Evolutionary conservation across 2,329 filamentous ascomycete species (phyloP).

Genomic region (Paracoccidioides brasiliensis): DNA sequence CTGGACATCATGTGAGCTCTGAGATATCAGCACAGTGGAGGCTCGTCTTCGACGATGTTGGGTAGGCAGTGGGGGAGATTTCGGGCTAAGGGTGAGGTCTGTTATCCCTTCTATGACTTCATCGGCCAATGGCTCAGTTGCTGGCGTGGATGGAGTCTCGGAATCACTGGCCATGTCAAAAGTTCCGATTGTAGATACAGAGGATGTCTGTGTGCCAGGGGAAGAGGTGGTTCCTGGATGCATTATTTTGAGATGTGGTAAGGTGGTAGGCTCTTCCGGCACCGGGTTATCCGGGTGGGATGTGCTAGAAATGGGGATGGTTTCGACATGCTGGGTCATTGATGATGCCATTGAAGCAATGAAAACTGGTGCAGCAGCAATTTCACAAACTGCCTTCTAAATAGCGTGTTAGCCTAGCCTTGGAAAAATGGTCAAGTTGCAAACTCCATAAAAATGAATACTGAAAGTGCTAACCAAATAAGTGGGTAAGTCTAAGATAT

Average conservation of each 20-base stretch:
- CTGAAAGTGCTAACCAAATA: not conserved
- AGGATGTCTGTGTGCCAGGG: conserved; percentile 18
- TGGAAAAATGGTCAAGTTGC: not conserved
- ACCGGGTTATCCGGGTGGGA: conserved; percentile 37
- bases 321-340: conserved; percentile 13
- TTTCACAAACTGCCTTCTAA: not conserved
- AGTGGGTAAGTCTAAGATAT: not conserved
- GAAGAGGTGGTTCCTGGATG: conserved; percentile 20
- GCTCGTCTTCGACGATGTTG: conserved; percentile 26
- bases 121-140: conserved; percentile 27
- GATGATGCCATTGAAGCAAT: conserved; percentile 15
- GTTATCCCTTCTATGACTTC: conserved; percentile 16
- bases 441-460: not conserved
- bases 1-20: conserved; percentile 46
- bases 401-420: not conserved
- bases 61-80: conserved; percentile 10
- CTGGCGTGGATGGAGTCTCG: conserved; percentile 28
- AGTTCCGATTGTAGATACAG: conserved; percentile 18
- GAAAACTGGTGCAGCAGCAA: not conserved
- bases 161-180: conserved; percentile 23
- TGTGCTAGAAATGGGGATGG: conserved; percentile 27
- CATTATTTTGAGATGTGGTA: conserved; percentile 26
- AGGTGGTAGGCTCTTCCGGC: conserved; percentile 33
- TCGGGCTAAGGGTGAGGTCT: conserved; percentile 12
- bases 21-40: conserved; percentile 40